Evolutionary conservation across 768 basidiomycete species (phyloP), one percentile per base, ranked within the genome.

Genomic region (Crepidotus variabilis): DNA sequence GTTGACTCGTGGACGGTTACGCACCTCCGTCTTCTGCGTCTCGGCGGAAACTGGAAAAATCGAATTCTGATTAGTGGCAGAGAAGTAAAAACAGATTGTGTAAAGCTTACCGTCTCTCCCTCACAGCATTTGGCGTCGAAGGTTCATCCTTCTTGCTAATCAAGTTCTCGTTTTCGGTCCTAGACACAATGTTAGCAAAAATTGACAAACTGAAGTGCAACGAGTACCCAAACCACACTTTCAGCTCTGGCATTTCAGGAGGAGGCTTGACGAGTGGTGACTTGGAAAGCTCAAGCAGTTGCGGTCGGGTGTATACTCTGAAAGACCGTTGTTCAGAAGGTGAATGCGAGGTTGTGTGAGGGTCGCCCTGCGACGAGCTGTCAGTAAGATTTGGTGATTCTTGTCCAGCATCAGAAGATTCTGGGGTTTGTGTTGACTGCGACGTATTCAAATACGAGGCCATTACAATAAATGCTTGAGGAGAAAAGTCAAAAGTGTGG

Each of bases 161-260:
- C 61, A 74, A 74, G 67, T 82, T 83, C 70, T 88, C 88, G 59
- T 80, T 85, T 77, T 89, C 85, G 35, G 72, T 72, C 32, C 80
- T 82, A 58, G 51, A 60, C 51, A 62, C 60, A 60, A 65, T 60
- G 54, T 43, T 54, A 63, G 54, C 70, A 56, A 50, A 71, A 60
- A 60, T 36, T 58, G 51, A 52, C 34, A 61, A 59, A 45, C 57
- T 32, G 63, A 56, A 57, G 28, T 53, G 21, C 57, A 56, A 36
- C n/a, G 59, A 84, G 57, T 68, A 94, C 92, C 92, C 92, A 72
- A 93, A 94, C 92, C 92, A 94, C 47, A 87, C 84, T 73, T 86
- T 92, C 51, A 94, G 73, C 47, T 82, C 76, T 50, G 92, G 92
- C 92, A 94, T 92, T 61, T 83, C 82, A 51, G 74, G 67, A 6